Conservation (phyloP, 768 basidiomycete species). For the Candolleomyces eurysporus region DNA sequence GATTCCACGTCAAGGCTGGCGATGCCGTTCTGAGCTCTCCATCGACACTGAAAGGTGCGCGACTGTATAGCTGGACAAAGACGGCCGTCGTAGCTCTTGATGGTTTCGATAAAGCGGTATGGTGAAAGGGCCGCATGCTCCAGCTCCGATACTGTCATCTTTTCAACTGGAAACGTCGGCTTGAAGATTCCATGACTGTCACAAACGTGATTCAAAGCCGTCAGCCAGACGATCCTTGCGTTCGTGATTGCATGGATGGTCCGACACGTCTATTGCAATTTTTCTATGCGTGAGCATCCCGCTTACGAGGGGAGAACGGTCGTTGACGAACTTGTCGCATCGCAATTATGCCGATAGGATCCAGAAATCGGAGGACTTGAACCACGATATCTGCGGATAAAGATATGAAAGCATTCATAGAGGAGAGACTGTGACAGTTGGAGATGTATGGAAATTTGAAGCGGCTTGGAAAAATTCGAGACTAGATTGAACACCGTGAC, state of each 20-base stretch:
- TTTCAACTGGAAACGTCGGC: constrained; percentile 22
- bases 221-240: background rate
- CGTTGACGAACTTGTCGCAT: background rate
- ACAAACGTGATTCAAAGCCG: constrained; percentile 10
- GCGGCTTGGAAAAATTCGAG: too few species aligned
- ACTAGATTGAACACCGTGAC: too few species aligned
- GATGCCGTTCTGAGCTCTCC: background rate
- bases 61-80: background rate
- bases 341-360: background rate
- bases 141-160: constrained; percentile 24
- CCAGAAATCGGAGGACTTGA: background rate
- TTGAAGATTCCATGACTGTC: constrained; percentile 16
- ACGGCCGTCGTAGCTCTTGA: background rate
- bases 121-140: constrained; percentile 25
- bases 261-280: background rate
- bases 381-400: background rate
- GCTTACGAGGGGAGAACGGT: background rate
- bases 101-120: constrained; percentile 15
- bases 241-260: background rate
- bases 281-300: too few species aligned
- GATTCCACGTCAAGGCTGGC: background rate
- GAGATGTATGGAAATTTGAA: too few species aligned
- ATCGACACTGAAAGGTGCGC: background rate
- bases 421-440: too few species aligned
- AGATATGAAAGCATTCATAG: too few species aligned